Evolutionary conservation across 768 basidiomycete genomes (phyloP).

Genomic region (Hypholoma fasciculare): DNA sequence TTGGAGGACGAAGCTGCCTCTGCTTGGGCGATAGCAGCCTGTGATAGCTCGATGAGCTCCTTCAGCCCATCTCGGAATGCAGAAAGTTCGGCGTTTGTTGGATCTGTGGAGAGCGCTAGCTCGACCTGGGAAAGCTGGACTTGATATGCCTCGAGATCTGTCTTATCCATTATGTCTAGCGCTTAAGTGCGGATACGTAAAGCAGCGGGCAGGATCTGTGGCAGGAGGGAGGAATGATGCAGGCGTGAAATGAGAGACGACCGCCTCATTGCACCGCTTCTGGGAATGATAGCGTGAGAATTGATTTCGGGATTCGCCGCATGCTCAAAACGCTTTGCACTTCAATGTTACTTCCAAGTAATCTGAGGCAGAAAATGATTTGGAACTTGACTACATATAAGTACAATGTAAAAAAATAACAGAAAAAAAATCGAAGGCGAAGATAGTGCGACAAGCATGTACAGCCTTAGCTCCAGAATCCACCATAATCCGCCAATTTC

Average conservation of each 20-base stretch:
- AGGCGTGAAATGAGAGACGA: neutral
- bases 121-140: constrained; percentile 90
- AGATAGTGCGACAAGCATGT: neutral
- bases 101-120: constrained; percentile 72
- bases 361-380: neutral
- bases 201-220: neutral
- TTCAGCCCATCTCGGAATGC: constrained; percentile 76
- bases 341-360: no score
- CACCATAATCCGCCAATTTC: constrained; percentile 52
- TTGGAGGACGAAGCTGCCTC: constrained; percentile 65
- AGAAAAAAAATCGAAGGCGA: neutral
- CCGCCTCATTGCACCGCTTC: neutral
- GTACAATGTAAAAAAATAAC: neutral
- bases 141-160: constrained; percentile 88
- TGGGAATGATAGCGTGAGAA: constrained; percentile 4
- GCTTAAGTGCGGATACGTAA: constrained; percentile 2
- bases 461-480: constrained; percentile 54
- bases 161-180: constrained; percentile 48
- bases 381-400: neutral
- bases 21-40: constrained; percentile 67
- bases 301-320: neutral
- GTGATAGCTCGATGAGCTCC: constrained; percentile 81
- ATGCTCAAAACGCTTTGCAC: neutral
- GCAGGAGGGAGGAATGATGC: neutral
- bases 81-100: constrained; percentile 69